Evolutionary conservation across 164 flowering plant species (phyloP).

Genomic region (Cinnamomum micranthum): DNA sequence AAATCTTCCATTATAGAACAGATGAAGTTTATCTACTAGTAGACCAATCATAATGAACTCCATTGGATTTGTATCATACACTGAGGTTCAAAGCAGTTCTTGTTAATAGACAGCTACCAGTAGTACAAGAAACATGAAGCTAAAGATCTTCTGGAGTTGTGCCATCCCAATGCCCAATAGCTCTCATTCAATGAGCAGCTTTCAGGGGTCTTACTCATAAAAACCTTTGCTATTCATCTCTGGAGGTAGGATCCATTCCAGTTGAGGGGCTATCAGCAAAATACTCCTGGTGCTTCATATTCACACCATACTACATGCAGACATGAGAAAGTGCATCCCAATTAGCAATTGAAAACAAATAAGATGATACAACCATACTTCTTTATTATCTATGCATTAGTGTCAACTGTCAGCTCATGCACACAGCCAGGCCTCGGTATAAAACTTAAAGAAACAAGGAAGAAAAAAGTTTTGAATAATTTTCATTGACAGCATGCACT

Average conservation of each 20-base stretch:
- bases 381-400: not conserved
- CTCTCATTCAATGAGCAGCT: not conserved
- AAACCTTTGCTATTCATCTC: conserved; percentile 45
- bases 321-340: conserved; percentile 2
- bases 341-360: not conserved
- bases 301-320: conserved; percentile 67
- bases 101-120: too few species aligned
- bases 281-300: conserved; percentile 84
- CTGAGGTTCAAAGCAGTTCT: too few species aligned
- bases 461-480: too few species aligned
- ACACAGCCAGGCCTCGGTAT: too few species aligned
- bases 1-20: too few species aligned
- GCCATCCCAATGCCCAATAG: not conserved
- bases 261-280: conserved; percentile 87
- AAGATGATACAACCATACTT: not conserved
- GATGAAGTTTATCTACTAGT: too few species aligned
- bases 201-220: not conserved
- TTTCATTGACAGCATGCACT: too few species aligned
- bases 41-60: too few species aligned
- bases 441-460: too few species aligned
- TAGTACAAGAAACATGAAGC: not conserved
- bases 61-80: too few species aligned
- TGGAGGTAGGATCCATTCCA: conserved; percentile 55
- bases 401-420: too few species aligned
- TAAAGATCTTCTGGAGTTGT: conserved; percentile 2